Evolutionary conservation across 192 early-diverging fungal species (phyloP), one percentile per base, ranked within the genome.

Genomic region (Endogone sp.): DNA sequence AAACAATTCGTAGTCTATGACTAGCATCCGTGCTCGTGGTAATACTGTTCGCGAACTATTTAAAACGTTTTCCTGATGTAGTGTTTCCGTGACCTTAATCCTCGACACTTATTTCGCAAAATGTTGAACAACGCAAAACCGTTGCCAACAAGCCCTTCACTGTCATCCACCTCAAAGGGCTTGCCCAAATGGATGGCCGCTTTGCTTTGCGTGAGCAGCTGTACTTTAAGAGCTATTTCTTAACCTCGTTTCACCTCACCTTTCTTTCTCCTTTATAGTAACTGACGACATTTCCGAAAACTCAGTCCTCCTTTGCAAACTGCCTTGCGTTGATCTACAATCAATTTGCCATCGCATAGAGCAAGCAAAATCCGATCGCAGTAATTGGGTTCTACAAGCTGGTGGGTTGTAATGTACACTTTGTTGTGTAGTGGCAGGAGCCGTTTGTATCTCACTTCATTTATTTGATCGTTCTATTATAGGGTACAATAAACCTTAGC

Each of bases 331-430:
- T 99, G 25, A 78, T 99, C 4, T 98, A 99, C 71, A 98, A 95
- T 67, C 76, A 98, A 25, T 94, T 99, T 79, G 96, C 97, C 72
- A 83, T 92, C 55, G 88, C 89, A 21, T 93, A 95, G 76, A 92
- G 85, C 71, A 85, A 88, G 64, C 88, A 91, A 64, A 92, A 85
- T 55, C 93, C 94, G 0, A 83, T 99, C 60, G 90, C 89, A 4
- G 93, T 98, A 3, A 79, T 99, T 62, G 97, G 95, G 3, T 54
- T 95, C 1, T 85, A 87, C 49, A 84, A 94, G 11, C 71, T 92
- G 64, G 86, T 86, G 78, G 61, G 37, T 49, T 16, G n/a, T n/a
- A n/a, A n/a, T n/a, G n/a, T n/a, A n/a, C n/a, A n/a, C n/a, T n/a
- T n/a, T n/a, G n/a, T n/a, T n/a, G n/a, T n/a, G n/a, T n/a, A n/a